Percentiles rank a stretch among this genome's conserved stretches.
Evolutionary conservation across 192 early-diverging fungal genomes (phyloP).

Genomic region (Backusella westeae): DNA sequence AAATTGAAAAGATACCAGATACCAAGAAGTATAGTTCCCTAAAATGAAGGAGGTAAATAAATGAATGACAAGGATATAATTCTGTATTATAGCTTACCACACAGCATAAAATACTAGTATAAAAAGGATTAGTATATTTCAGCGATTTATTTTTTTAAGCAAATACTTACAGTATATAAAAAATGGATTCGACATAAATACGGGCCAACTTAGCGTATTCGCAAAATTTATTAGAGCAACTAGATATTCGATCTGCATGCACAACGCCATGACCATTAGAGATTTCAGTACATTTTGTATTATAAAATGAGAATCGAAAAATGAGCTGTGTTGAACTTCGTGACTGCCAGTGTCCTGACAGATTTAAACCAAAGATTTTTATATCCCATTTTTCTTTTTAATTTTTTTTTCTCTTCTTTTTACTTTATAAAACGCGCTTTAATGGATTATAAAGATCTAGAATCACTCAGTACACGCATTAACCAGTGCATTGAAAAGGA

Average conservation of each 20-base stretch:
- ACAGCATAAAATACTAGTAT: not conserved
- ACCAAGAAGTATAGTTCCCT: not conserved
- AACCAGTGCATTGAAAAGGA: not conserved
- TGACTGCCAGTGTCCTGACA: constrained; percentile 5
- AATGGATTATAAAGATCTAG: not conserved
- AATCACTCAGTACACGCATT: not conserved
- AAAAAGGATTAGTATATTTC: too few species aligned
- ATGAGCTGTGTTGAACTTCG: not conserved
- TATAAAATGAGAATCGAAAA: too few species aligned
- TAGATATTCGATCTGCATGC: not conserved
- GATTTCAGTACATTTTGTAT: too few species aligned
- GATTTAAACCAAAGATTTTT: not conserved
- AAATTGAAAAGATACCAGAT: not conserved
- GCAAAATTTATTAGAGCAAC: not conserved
- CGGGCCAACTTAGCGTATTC: too few species aligned
- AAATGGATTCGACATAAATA: too few species aligned
- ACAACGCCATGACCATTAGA: not conserved
- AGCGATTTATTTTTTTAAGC: too few species aligned
- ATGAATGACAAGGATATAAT: too few species aligned
- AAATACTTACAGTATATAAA: too few species aligned
- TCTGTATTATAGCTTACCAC: not conserved
- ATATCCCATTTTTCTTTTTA: not conserved
- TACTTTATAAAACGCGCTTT: not conserved
- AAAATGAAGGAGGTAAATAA: not conserved
- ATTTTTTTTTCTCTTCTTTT: not conserved